Evolutionary conservation across 768 basidiomycete genomes (phyloP).

Genomic region (Serendipita sp.): DNA sequence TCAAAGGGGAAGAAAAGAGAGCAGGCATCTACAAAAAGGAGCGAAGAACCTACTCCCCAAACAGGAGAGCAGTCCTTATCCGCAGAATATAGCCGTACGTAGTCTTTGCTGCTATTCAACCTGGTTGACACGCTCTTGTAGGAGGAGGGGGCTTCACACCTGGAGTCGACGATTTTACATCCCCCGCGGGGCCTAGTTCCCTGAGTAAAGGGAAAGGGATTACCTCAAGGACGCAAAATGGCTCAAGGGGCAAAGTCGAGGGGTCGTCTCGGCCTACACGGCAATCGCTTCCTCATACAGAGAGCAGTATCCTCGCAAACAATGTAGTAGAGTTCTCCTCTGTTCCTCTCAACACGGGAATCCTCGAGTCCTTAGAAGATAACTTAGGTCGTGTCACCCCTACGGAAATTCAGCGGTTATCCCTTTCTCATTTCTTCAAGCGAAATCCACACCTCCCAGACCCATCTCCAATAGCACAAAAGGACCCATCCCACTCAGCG

Average conservation of each 20-base stretch:
- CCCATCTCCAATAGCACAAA: not conserved
- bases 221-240: not conserved
- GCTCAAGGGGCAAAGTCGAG: not conserved
- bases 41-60: no score
- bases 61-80: no score
- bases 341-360: not conserved
- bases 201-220: not conserved
- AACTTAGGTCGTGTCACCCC: not conserved
- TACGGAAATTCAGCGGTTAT: not conserved
- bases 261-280: not conserved
- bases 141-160: not conserved
- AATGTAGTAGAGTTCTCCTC: not conserved
- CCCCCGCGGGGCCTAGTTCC: not conserved
- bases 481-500: not conserved
- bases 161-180: not conserved
- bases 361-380: not conserved
- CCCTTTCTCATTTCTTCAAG: slow-evolving; percentile 4
- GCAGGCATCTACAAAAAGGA: not conserved
- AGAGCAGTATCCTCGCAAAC: not conserved
- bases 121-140: not conserved
- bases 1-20: not conserved
- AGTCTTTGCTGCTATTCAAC: not conserved
- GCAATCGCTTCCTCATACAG: not conserved
- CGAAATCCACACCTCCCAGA: not conserved
- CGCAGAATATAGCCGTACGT: not conserved